Evolutionary conservation across 768 basidiomycete species (phyloP), one percentile per base, ranked within the genome.

Genomic region (Lyophyllum atratum): DNA sequence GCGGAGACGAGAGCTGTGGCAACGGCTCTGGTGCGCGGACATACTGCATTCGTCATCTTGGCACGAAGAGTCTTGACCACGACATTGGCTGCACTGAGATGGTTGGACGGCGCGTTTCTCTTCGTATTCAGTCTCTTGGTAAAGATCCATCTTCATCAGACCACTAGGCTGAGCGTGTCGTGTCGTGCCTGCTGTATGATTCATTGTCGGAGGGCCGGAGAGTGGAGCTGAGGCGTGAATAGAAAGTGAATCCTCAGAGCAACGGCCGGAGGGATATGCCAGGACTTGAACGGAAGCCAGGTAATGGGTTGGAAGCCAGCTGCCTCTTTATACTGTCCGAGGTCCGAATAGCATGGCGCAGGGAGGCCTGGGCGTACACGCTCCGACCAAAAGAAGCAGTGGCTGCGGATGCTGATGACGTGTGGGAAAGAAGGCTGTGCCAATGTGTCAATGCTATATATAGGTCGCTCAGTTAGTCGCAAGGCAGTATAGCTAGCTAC

Each of bases 1-100:
- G 19, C 67, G 68, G 26, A 59, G 53, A 42, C 49, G 52, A 39
- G 43, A 46, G 34, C 56, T 25, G 26, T 54, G 59, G 28, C 47
- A 50, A 21, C 39, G 50, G 37, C 6, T 47, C 14, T 55, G 49
- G 22, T 58, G 56, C 17, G 28, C 12, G 46, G 46, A 24, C 12
- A 28, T 24, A 22, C 24, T 22, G 6, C 52, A 46, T 3, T 49
- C 52, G 1, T 29, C 33, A 19, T 49, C 49, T 24, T 55, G 43
- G 26, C 44, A n/a, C n/a, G n/a, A n/a, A n/a, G 34, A 37, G 34
- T 15, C 34, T 14, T 37, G 34, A 37, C 12, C 29, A 11, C 29
- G 29, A 31, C 29, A 31, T 31, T 31, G 29, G 29, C 11, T 6
- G 29, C 29, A 31, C n/a, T 19, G 46, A 2, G n/a, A 15, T 0